Percentiles rank a stretch among this genome's conserved stretches.
phyloP scores from a whole-genome alignment of 1,139 yeast genomes.

The Protomyces gravidus region DNA sequence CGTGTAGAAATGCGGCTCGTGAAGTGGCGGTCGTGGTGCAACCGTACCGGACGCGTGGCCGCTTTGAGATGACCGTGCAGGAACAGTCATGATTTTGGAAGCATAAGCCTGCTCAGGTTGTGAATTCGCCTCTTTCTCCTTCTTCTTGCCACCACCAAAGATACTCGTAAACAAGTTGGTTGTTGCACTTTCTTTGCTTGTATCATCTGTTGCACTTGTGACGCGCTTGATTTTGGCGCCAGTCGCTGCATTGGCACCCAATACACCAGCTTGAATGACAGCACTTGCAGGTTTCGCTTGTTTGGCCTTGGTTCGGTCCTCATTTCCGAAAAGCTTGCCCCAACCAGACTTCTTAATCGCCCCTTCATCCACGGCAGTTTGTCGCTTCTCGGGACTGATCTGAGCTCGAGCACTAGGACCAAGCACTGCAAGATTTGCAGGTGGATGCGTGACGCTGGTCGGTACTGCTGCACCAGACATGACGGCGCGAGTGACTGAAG shows the following conservation, averaged over 20 bases:
- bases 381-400: neutral
- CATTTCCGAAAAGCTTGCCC: slow-evolving; percentile 19
- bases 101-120: neutral
- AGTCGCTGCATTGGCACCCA: neutral
- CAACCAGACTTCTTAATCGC: slow-evolving; percentile 21
- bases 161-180: slow-evolving; percentile 22
- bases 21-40: slow-evolving; percentile 1
- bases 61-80: neutral
- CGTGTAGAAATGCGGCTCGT: slow-evolving; percentile 22
- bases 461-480: slow-evolving; percentile 17
- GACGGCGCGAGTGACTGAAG: slow-evolving; percentile 26
- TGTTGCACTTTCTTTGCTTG: slow-evolving; percentile 6
- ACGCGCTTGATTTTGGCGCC: slow-evolving; percentile 5
- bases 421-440: neutral
- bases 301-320: slow-evolving; percentile 10
- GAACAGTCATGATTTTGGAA: neutral
- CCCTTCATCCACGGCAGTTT: neutral
- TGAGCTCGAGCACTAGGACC: neutral
- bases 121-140: slow-evolving; percentile 6
- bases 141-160: slow-evolving; percentile 19
- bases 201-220: slow-evolving; percentile 1
- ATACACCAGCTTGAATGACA: neutral
- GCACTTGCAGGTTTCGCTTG: neutral
- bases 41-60: neutral
- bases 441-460: neutral